phyloP scores from a whole-genome alignment of 345 rosid genomes.

The Populus pruinosa region DNA sequence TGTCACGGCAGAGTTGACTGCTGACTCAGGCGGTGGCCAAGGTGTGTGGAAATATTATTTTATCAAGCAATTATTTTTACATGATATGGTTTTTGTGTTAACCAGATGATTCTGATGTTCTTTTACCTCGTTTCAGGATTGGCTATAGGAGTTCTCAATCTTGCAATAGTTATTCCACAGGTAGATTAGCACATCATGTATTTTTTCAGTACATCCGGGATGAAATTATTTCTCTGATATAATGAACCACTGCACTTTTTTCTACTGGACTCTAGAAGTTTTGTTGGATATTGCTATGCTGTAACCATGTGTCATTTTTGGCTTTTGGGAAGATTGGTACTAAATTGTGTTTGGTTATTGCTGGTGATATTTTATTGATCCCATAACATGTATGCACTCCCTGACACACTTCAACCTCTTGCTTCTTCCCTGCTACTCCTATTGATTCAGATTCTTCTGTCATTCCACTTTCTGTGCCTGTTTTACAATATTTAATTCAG shows the following conservation, averaged over 20 bases:
- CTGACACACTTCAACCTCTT: neutral
- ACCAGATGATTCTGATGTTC: neutral
- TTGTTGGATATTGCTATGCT: neutral
- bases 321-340: neutral
- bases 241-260: neutral
- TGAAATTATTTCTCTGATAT: neutral
- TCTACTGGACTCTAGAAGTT: neutral
- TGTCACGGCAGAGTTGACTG: conserved; percentile 86
- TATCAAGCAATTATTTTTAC: neutral
- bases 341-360: neutral
- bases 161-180: conserved; percentile 93
- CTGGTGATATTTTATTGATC: neutral
- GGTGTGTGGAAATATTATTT: conserved; percentile 39
- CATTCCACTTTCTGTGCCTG: neutral
- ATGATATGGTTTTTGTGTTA: neutral
- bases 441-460: neutral
- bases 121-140: conserved; percentile 50
- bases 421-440: neutral
- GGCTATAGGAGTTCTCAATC: conserved; percentile 93
- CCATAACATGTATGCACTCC: neutral
- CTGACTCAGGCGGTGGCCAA: conserved; percentile 96
- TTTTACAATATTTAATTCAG: neutral
- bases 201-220: neutral
- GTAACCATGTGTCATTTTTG: neutral
- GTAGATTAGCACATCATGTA: conserved; percentile 24